Evolutionary conservation across 352 stramenopile species (phyloP), one percentile per base, ranked within the genome.

Genomic region (Pythium oligandrum): DNA sequence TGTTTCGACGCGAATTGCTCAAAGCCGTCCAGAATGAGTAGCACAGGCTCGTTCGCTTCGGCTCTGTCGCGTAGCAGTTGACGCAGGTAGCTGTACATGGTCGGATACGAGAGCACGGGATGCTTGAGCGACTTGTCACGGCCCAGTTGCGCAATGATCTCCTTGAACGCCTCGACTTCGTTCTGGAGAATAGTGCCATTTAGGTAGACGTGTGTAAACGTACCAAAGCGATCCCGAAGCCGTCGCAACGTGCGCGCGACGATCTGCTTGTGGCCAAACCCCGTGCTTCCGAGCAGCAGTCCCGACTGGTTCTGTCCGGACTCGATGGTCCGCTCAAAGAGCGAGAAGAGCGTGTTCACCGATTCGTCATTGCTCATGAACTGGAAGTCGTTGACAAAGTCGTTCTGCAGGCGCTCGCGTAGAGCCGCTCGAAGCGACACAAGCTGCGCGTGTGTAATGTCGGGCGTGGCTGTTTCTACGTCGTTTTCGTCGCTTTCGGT

Each of bases 31-130:
- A 92, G 57, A 33, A 91, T 64, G 47, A 92, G 66, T 33, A 94
- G 60, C 26, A 92, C 77, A 30, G 83, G 74, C 44, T 86, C 61
- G 6, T 71, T 61, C 32, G 62, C 60, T 2, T 65, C 53, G 4
- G 77, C 77, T 47, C 77, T 86, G 4, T 75, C 59, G 1, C 73
- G 66, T 35, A 94, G 61, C 36, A 94, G 57, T 37, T 66, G 60
- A n/a, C 83, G 78, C 40, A 94, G 64, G 51, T 90, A 90, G 46
- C 75, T 70, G 63, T 94, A 92, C 81, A 94, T 92, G 51, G 83
- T 90, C 70, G 68, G 87, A 55, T 91, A 94, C 7, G 81, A 83
- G 26, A 92, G 59, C 53, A 89, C 81, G 7, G 69, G 68, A 46
- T 90, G 78, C 53, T 90, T 88, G 40, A 91, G 68, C 4, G 68